Percentiles rank a stretch among this genome's conserved stretches.
These are phyloP conservation scores for Fusarium nisikadoi DNA, from an alignment of 2,329 filamentous ascomycete genomes.

Conservation along the genomic window DNA sequence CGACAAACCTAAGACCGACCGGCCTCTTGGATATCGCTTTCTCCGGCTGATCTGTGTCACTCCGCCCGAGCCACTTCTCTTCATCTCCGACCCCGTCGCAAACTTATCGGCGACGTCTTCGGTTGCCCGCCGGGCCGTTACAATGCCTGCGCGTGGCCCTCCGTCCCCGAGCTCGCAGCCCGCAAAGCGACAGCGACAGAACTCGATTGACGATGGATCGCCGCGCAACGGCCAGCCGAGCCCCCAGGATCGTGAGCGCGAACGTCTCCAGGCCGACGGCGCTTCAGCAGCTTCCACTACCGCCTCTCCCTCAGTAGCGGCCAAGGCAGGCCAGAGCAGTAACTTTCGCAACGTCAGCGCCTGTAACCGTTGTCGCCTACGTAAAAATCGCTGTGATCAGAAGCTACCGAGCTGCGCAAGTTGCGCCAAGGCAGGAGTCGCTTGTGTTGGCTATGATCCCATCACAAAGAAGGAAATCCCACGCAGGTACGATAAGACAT, in stretches of 20 bases:
- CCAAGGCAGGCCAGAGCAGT: slow-evolving; percentile 67
- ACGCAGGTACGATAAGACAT: slow-evolving; percentile 73
- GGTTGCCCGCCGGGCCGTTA: slow-evolving; percentile 45
- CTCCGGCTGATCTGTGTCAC: slow-evolving; percentile 6
- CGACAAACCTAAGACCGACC: not conserved
- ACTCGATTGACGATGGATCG: slow-evolving; percentile 61
- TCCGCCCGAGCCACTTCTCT: slow-evolving; percentile 2
- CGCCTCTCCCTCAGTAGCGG: slow-evolving; percentile 39
- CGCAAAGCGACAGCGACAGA: slow-evolving; percentile 67
- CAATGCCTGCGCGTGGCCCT: slow-evolving; percentile 59
- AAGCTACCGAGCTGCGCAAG: slow-evolving; percentile 88
- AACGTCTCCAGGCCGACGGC: slow-evolving; percentile 46
- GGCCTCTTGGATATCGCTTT: slow-evolving; percentile 5
- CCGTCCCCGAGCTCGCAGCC: slow-evolving; percentile 63
- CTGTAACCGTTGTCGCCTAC: slow-evolving; percentile 89
- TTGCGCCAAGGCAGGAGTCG: slow-evolving; percentile 91
- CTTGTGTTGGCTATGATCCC: slow-evolving; percentile 94
- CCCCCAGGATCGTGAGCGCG: slow-evolving; percentile 40
- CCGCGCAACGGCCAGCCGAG: slow-evolving; percentile 48
- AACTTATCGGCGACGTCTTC: slow-evolving; percentile 35
- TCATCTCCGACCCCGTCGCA: slow-evolving; percentile 20
- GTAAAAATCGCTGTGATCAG: slow-evolving; percentile 97
- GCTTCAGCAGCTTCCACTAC: slow-evolving; percentile 45
- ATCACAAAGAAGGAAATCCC: slow-evolving; percentile 97
- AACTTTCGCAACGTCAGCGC: slow-evolving; percentile 90